Percentiles rank a stretch among this genome's conserved stretches.
Conservation (phyloP, 306 rosid genomes). For the Cicer arietinum region DNA sequence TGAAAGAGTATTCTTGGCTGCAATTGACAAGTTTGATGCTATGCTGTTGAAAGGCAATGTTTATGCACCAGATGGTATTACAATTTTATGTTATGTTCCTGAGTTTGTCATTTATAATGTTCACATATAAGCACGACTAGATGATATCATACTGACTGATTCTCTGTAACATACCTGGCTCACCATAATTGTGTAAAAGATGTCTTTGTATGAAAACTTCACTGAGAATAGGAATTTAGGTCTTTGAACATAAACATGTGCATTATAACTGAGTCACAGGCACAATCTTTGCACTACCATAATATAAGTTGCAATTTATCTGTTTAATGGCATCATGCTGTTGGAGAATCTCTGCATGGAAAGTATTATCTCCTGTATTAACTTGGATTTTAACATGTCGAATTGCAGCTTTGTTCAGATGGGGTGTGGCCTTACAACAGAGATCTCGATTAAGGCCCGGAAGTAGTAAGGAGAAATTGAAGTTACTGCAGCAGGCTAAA, state of each 20-base stretch:
- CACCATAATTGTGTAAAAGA: constrained; percentile 31
- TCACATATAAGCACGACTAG: constrained; percentile 30
- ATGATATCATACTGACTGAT: constrained; percentile 26
- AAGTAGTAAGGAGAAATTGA: constrained; percentile 83
- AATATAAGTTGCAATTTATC: constrained; percentile 19
- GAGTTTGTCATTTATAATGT: constrained; percentile 2
- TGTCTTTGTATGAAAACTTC: constrained; percentile 14
- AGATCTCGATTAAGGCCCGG: constrained; percentile 82
- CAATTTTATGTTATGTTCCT: constrained; percentile 19
- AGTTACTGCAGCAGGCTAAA: constrained; percentile 84
- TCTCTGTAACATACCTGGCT: not conserved
- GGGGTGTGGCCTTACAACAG: constrained; percentile 91
- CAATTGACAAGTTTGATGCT: constrained; percentile 94
- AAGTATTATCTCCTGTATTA: constrained; percentile 1
- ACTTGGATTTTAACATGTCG: constrained; percentile 34
- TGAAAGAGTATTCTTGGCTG: constrained; percentile 91
- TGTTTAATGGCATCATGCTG: constrained; percentile 24
- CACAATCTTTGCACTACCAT: not conserved
- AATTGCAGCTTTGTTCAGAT: constrained; percentile 80
- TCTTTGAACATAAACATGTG: constrained; percentile 20
- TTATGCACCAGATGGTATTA: constrained; percentile 86
- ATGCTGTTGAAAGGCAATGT: constrained; percentile 87
- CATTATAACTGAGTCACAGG: constrained; percentile 3
- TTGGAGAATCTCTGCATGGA: not conserved
- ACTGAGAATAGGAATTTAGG: constrained; percentile 23